Conservation (phyloP, 371 early-diverging fungal species). For the Mucor saturninus region DNA sequence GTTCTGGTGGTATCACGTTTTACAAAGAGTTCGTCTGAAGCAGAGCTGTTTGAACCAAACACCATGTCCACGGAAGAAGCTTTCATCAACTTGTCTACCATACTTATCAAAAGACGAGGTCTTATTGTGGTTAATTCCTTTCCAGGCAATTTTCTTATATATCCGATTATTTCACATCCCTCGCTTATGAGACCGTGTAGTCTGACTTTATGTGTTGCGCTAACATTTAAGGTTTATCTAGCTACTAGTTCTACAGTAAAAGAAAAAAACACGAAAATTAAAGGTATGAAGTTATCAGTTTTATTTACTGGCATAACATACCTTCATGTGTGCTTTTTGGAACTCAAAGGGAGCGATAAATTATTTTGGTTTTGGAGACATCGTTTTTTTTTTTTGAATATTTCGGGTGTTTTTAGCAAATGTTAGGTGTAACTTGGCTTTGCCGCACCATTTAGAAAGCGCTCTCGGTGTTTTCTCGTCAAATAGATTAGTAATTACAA, state of each 20-base stretch:
- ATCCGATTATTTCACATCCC: conserved; percentile 13
- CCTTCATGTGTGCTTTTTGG: conserved; percentile 21
- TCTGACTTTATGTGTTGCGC: conserved; percentile 20
- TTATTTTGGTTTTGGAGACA: conserved; percentile 9
- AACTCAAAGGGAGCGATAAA: conserved; percentile 26
- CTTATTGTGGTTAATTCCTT: conserved; percentile 15
- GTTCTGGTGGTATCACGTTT: conserved; percentile 19
- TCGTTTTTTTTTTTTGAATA: conserved; percentile 15
- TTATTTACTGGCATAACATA: conserved; percentile 18
- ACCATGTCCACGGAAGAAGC: conserved; percentile 20
- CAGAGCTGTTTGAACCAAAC: conserved; percentile 16
- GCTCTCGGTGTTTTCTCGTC: conserved; percentile 18
- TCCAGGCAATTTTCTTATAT: conserved; percentile 23
- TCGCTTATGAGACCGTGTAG: conserved; percentile 14
- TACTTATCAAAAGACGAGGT: conserved; percentile 15
- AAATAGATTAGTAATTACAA: conserved; percentile 15
- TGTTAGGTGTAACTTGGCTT: conserved; percentile 20
- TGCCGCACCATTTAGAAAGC: conserved; percentile 23
- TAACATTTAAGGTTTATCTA: conserved; percentile 8
- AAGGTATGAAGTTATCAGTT: conserved; percentile 24
- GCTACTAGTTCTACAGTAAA: conserved; percentile 24
- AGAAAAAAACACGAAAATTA: conserved; percentile 24
- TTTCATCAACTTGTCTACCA: conserved; percentile 18
- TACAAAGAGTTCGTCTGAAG: conserved; percentile 14
- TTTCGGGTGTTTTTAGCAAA: conserved; percentile 15